These are phyloP conservation scores for Ustilago nuda DNA, from an alignment of 1,284 basidiomycete species.

Conservation along the genomic window DNA sequence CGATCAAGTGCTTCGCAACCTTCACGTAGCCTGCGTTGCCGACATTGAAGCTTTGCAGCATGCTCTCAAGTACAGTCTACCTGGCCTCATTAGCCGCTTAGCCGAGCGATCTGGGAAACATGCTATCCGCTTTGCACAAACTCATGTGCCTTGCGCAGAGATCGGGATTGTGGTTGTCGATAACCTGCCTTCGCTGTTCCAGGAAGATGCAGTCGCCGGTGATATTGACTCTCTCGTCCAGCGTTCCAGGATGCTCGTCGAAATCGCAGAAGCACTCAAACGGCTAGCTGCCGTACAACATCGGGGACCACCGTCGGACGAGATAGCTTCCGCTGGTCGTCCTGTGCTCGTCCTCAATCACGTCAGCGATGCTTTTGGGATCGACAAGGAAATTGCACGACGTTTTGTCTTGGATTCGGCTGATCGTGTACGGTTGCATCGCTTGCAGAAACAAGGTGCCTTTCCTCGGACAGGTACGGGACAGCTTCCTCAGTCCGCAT, in stretches of 20 bases:
- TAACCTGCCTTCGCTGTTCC: conserved; percentile 57
- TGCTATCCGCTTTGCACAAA: not conserved
- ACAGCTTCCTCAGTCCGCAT: not conserved
- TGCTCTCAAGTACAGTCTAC: conserved; percentile 55
- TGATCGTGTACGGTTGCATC: conserved; percentile 9
- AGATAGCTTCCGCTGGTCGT: not conserved
- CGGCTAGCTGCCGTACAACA: conserved; percentile 15
- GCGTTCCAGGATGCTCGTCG: conserved; percentile 39
- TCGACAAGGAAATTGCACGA: conserved; percentile 40
- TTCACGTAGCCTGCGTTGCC: conserved; percentile 44
- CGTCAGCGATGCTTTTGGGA: conserved; percentile 58
- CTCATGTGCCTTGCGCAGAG: not conserved
- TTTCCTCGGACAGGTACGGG: too few relatives aligned
- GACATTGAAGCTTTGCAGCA: conserved; percentile 52
- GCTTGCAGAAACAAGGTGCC: not conserved
- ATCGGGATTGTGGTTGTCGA: conserved; percentile 53
- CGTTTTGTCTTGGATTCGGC: conserved; percentile 35
- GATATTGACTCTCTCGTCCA: conserved; percentile 35
- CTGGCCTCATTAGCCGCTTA: conserved; percentile 35
- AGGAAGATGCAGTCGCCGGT: conserved; percentile 46
- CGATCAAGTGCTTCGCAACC: conserved; percentile 25
- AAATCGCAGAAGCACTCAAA: conserved; percentile 48
- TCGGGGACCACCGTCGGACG: not conserved
- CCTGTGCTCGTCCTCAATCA: conserved; percentile 58
- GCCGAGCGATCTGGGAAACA: not conserved